Base-by-base conservation (phyloP, 202 grass and related monocot species). In the Saccharum hybrid region DNA sequence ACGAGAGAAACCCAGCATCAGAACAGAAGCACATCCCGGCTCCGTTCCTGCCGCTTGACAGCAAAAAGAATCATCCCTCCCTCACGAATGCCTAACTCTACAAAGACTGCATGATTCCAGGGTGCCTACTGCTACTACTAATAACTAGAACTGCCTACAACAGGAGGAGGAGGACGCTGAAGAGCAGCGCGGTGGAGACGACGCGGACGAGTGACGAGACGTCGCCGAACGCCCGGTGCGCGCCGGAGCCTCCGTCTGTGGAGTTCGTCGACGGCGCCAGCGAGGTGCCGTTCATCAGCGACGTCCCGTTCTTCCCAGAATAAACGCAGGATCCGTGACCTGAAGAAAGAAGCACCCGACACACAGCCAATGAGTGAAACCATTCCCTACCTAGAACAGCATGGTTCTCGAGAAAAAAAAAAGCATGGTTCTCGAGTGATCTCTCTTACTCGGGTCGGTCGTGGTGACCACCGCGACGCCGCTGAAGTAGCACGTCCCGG, bases 401-500 rank as follows among this genome's bases (percentile, higher is more conserved):
- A n/a, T n/a, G n/a, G n/a, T n/a, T n/a, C n/a, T n/a, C n/a, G n/a
- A 59, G 2, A 9, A 60, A 14, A 8, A 9, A 9, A 41, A 1
- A 8, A 16, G 45, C 48, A 16, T 5, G 48, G 18, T 56, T n/a
- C 52, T 8, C 16, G 49, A 18, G 49, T 4, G 54, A 22, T 15
- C 85, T 15, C 46, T 34, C 31, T 90, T 94, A 97, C 94, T 97
- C 14, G 94, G 94, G 68, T 97, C 91, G 38, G 94, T 97, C 10
- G 94, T 97, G 0, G 94, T 97, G 77, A 97, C 75, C 23, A 88
- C 85, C 0, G 94, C 94, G 42, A 97, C 94, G 1, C 94, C 94
- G 64, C 88, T 92, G 88, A 97, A 97, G 85, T 90, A 91, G 80
- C 94, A 97, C 0, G 94, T 94, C 77, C 94, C 94, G 0, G 94